Evolutionary conservation across 2,329 filamentous ascomycete species (phyloP), one percentile per base, ranked within the genome.

Genomic region (Ophiostoma pallidulum): DNA sequence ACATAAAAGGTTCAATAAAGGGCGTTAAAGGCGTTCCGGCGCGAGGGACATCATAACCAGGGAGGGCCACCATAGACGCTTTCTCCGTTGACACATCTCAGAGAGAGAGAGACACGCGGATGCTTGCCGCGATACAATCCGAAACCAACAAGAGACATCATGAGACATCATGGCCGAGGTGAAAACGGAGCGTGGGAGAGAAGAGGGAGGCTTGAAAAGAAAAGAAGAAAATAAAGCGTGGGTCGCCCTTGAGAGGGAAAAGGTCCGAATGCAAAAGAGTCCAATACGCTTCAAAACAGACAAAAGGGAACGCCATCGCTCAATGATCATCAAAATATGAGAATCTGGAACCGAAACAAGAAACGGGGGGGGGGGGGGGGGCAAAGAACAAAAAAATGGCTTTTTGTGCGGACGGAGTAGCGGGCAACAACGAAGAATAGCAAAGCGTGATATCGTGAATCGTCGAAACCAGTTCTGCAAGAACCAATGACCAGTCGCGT

Each of bases 251-350:
- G 42, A 47, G 41, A 35, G 45, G 49, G 37, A 48, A 43, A 51
- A 47, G 45, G 50, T 22, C 22, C 32, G 29, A 12, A 10, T 2
- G 31, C 14, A 14, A 14, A 39, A 24, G 24, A 26, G 40, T 33
- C 18, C 28, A 35, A 33, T 20, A 13, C 8, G 32, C 32, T 29
- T 16, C 4, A 26, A 28, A 38, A 13, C 39, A 26, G 10, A 56
- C 19, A 19, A 33, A 20, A 20, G 36, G 20, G 36, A 59, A 61
- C 59, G 58, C 58, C 59, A 52, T 59, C 59, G 59, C 58, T 60
- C 50, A 53, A 56, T 58, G 58, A 52, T 40, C 44, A 40, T 35
- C 47, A 51, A 44, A 18, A 31, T 32, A 22, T n/a, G 3, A 51
- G n/a, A 33, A 49, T 53, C 52, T 24, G 44, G 49, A 57, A 50